Percentiles rank a stretch among this genome's conserved stretches.
Evolutionary conservation across 2,329 filamentous ascomycete genomes (phyloP).

Genomic region (Whalleya microplaca): DNA sequence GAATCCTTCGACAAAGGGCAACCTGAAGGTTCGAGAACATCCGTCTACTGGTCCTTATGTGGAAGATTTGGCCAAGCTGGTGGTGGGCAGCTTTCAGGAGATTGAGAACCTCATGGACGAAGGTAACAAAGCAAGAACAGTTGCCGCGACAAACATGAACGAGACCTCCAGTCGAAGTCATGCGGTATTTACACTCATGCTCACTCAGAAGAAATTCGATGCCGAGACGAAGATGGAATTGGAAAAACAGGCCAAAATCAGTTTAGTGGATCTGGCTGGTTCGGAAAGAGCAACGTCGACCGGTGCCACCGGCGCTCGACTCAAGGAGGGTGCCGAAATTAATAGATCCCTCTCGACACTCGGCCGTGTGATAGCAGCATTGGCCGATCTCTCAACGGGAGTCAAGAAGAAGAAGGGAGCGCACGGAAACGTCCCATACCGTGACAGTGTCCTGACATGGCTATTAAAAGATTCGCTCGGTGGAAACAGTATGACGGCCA

Average conservation of each 20-base stretch:
- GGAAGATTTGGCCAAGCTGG: slow-evolving; percentile 93
- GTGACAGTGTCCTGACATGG: slow-evolving; percentile 97
- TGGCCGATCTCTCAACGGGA: slow-evolving; percentile 86
- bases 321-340: slow-evolving; percentile 98
- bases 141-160: slow-evolving; percentile 99
- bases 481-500: slow-evolving; percentile 98
- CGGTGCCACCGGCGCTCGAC: slow-evolving; percentile 88
- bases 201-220: slow-evolving; percentile 93
- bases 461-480: slow-evolving; percentile 94
- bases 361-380: slow-evolving; percentile 93
- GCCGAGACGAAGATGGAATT: slow-evolving; percentile 93
- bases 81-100: slow-evolving; percentile 89
- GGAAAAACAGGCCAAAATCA: slow-evolving; percentile 98
- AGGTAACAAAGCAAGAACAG: slow-evolving; percentile 97
- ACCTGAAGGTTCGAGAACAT: slow-evolving; percentile 96
- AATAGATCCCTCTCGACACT: slow-evolving; percentile 95
- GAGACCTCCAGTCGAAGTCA: slow-evolving; percentile 98
- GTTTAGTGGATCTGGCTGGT: slow-evolving; percentile 94
- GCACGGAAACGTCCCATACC: slow-evolving; percentile 82
- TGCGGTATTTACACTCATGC: slow-evolving; percentile 93
- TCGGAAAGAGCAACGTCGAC: slow-evolving; percentile 98
- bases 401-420: slow-evolving; percentile 76
- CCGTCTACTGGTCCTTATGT: slow-evolving; percentile 97
- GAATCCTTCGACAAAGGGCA: slow-evolving; percentile 93
- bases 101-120: slow-evolving; percentile 99